Base-by-base conservation (phyloP, 1,284 basidiomycete genomes). In the Trametes versicolor region DNA sequence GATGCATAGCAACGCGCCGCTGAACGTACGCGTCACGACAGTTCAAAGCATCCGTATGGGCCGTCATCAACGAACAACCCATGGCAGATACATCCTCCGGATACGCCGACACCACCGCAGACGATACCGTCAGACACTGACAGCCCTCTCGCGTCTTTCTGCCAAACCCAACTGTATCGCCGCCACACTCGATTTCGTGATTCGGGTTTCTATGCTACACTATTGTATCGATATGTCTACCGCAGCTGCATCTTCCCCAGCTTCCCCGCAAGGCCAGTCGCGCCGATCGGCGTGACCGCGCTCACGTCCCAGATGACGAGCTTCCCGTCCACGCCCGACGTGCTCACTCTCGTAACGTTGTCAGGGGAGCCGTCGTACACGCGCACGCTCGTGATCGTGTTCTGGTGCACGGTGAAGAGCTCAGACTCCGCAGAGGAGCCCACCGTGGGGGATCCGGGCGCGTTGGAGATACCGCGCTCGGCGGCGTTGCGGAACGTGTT, bases 21-120 rank as follows among this genome's bases (percentile, higher is more conserved):
- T 36, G 21, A 21, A n/a, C 47, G 27, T 32, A 15, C 37, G 54
- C n/a, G 8, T n/a, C 10, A 8, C n/a, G 17, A 2, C 77, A 97
- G 91, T 97, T 95, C 85, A 95, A 96, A 80, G 95, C 95, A 0
- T 96, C 95, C 17, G 96, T 98, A 0, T 98, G 95, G 95, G 94
- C 92, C 10, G 91, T 97, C 52, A 91, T 98, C 73, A 94, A 95
- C 75, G 94, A 97, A 70, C 92, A 94, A 70, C 86, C 90, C 60
- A 82, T 83, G 41, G 80, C 80, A 47, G 85, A 87, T 36, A 79
- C 82, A 19, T 72, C 76, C 19, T 74, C 72, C 51, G 74, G 75
- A 49, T 75, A 72, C 64, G 64, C 71, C 19, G 75, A 79, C 48
- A 71, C 69, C 29, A 83, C 80, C 56, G 78, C 73, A 70, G 75